Evolutionary conservation across 2,329 filamentous ascomycete genomes (phyloP).

Genomic region (Microcyclospora tardicrescens): DNA sequence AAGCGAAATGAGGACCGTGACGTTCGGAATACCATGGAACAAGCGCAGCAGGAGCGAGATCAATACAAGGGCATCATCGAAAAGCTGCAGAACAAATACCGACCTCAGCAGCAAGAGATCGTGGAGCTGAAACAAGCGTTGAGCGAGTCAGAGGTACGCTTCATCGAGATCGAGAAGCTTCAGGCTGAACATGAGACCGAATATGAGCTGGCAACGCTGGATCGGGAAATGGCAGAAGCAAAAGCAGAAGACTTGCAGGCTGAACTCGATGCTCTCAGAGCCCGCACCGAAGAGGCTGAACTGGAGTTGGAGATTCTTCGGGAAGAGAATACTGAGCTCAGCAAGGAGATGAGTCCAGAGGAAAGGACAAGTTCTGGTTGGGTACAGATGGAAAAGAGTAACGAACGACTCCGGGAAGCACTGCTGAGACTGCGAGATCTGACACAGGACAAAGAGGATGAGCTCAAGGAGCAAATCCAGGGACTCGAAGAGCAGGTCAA

Average conservation of each 20-base stretch:
- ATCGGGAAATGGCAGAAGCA: slow-evolving; percentile 94
- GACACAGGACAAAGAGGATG: slow-evolving; percentile 70
- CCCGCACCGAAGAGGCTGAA: slow-evolving; percentile 69
- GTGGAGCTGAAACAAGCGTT: slow-evolving; percentile 61
- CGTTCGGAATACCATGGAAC: slow-evolving; percentile 65
- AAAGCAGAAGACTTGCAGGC: slow-evolving; percentile 68
- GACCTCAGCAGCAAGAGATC: slow-evolving; percentile 71
- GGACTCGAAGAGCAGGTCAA: slow-evolving; percentile 28
- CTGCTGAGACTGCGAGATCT: slow-evolving; percentile 74
- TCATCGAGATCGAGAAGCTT: slow-evolving; percentile 57
- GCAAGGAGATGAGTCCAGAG: slow-evolving; percentile 74
- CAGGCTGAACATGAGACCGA: slow-evolving; percentile 76
- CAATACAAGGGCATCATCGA: slow-evolving; percentile 76
- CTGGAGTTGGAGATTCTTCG: slow-evolving; percentile 76
- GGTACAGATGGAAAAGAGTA: slow-evolving; percentile 82
- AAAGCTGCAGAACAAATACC: slow-evolving; percentile 79
- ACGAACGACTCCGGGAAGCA: slow-evolving; percentile 76
- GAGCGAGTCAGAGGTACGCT: slow-evolving; percentile 58
- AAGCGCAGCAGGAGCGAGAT: slow-evolving; percentile 61
- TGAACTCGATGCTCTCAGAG: slow-evolving; percentile 65
- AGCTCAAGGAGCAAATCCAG: slow-evolving; percentile 52
- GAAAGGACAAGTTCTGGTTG: slow-evolving; percentile 77
- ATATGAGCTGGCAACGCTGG: slow-evolving; percentile 75
- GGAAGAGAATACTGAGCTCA: slow-evolving; percentile 76
- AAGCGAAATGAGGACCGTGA: slow-evolving; percentile 78